phyloP scores from a whole-genome alignment of 2,329 filamentous ascomycete genomes.

The Mariannaea sp. region DNA sequence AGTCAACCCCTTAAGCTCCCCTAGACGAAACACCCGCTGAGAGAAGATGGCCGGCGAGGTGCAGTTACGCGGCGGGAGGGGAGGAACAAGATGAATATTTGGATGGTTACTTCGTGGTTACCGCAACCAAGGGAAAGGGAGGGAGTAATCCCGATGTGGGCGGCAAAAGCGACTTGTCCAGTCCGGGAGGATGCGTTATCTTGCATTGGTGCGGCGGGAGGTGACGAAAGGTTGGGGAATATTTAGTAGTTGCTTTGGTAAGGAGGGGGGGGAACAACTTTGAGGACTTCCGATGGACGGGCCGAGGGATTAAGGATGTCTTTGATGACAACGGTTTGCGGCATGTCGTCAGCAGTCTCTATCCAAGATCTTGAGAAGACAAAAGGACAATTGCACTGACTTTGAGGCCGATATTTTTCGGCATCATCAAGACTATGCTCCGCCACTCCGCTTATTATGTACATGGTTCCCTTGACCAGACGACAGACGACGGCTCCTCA shows the following conservation, averaged over 20 bases:
- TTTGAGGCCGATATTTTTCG: background rate
- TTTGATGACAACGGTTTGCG: background rate
- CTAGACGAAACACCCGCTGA: slow-evolving; percentile 23
- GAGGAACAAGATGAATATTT: background rate
- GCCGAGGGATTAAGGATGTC: background rate
- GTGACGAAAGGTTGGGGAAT: slow-evolving; percentile 8
- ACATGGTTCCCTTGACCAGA: no score
- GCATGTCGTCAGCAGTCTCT: no score
- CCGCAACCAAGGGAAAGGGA: slow-evolving; percentile 12
- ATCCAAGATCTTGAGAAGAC: no score
- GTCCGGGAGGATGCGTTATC: slow-evolving; percentile 28
- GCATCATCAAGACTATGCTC: background rate
- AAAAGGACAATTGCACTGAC: no score
- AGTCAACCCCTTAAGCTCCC: slow-evolving; percentile 12
- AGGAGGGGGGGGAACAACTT: slow-evolving; percentile 5
- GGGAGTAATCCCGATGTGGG: slow-evolving; percentile 15
- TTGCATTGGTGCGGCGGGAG: slow-evolving; percentile 23
- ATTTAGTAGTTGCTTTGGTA: no score
- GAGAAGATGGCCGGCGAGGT: slow-evolving; percentile 14
- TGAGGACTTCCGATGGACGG: background rate
- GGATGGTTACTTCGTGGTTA: slow-evolving; percentile 2
- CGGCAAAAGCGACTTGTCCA: slow-evolving; percentile 5
- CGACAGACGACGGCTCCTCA: no score
- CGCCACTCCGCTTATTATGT: no score
- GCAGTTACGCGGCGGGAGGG: slow-evolving; percentile 31